Conservation (phyloP, 768 basidiomycete species). For the Amanita molliuscula region DNA sequence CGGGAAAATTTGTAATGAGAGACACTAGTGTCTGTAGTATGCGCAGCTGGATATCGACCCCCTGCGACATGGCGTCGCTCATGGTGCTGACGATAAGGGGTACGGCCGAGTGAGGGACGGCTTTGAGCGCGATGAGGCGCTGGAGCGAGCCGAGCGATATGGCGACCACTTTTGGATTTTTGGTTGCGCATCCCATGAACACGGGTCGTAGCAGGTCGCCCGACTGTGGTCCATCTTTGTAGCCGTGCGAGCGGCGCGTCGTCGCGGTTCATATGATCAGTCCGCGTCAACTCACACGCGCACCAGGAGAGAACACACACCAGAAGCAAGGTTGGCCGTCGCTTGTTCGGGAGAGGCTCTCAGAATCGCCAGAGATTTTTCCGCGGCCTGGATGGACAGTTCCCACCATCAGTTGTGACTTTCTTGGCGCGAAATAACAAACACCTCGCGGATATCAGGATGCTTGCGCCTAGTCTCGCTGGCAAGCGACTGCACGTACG, state of each 20-base stretch:
- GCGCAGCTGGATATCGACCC: slow-evolving; percentile 93
- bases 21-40: slow-evolving; percentile 89
- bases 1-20: slow-evolving; percentile 80
- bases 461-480: slow-evolving; percentile 85
- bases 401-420: background rate
- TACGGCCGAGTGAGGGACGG: slow-evolving; percentile 72
- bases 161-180: slow-evolving; percentile 88
- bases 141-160: slow-evolving; percentile 89
- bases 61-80: slow-evolving; percentile 82
- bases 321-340: slow-evolving; percentile 59
- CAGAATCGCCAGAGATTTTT: slow-evolving; percentile 76
- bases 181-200: slow-evolving; percentile 90
- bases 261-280: slow-evolving; percentile 2
- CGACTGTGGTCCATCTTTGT: slow-evolving; percentile 64
- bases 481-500: slow-evolving; percentile 57
- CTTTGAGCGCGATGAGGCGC: slow-evolving; percentile 78
- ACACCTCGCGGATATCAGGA: slow-evolving; percentile 89
- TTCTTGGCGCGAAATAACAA: slow-evolving; percentile 11
- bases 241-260: no score
- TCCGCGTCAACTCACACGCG: background rate
- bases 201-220: slow-evolving; percentile 78
- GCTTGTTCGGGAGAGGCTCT: slow-evolving; percentile 78
- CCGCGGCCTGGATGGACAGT: slow-evolving; percentile 49
- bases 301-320: slow-evolving; percentile 30
- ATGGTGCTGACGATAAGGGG: slow-evolving; percentile 77